Evolutionary conservation across 805 yeast species (phyloP), one percentile per base, ranked within the genome.

Genomic region (Candida ascalaphidarum): DNA sequence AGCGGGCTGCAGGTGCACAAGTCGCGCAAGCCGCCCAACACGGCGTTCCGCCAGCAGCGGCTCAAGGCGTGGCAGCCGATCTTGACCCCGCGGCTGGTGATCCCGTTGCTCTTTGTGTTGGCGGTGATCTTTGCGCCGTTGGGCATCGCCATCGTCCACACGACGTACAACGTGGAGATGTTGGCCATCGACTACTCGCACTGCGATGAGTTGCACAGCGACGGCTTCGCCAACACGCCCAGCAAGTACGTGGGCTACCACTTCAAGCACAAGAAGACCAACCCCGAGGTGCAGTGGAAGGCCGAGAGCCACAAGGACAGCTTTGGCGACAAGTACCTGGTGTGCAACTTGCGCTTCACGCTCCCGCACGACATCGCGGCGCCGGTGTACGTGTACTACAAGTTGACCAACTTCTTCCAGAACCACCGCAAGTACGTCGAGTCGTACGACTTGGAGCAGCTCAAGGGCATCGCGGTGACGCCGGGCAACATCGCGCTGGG

Each of bases 351-450:
- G 21, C 72, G 75, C 44, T 89, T 92, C 57, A 71, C 72, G 22
- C 51, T 85, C 16, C 94, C 95, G 10, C 62, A 63, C 24, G 77
- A 76, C 31, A 65, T 92, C 50, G 65, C 74, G 23, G 71, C 78
- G 2, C 84, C 94, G 3, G 48, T 86, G 7, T 86, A 67, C 50
- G 47, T 85, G 37, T 92, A 84, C 58, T 92, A 92, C 59, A 76
- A 77, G 40, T 62, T 92, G 44, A 86, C 96, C 20, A 85, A 85
- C 50, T 92, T 89, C 54, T 86, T 68, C 53, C 97, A 92, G 53
- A 92, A 92, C 52, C 98, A 92, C 58, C 74, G 98, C 35, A 83
- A 92, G 37, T 92, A 85, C 49, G 97, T 89, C 19, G 77, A 75
- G 35, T 81, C 94, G 7, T 82, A 69, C 52, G 94, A 86, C 50